Conservation (phyloP, 495 filamentous ascomycete genomes). For the Mycothermus thermophilus region DNA sequence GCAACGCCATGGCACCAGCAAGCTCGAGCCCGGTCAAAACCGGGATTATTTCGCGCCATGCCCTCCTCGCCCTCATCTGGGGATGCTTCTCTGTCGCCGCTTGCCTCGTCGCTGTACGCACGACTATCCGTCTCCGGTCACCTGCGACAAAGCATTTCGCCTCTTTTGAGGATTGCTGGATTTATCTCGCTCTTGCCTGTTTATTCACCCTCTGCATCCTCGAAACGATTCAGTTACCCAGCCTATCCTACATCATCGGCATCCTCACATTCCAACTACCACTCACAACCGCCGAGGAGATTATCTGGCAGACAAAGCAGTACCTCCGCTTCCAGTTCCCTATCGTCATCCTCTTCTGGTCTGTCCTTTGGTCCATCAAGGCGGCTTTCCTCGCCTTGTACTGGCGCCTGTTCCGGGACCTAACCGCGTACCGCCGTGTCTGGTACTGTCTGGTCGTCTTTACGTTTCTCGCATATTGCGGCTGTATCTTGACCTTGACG, state of each 20-base stretch:
- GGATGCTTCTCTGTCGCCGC: constrained; percentile 23
- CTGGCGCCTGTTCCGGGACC: constrained; percentile 27
- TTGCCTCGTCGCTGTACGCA: constrained; percentile 26
- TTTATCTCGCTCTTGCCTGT: constrained; percentile 23
- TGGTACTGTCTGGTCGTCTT: constrained; percentile 27
- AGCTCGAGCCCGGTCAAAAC: constrained; percentile 7
- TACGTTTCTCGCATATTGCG: constrained; percentile 24
- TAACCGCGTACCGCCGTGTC: constrained; percentile 24
- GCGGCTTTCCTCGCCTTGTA: constrained; percentile 35
- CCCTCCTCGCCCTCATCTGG: constrained; percentile 23
- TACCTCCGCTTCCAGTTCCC: constrained; percentile 30
- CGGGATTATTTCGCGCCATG: constrained; percentile 13
- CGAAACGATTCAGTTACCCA: constrained; percentile 32
- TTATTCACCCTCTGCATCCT: constrained; percentile 28
- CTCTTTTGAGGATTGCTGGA: constrained; percentile 29
- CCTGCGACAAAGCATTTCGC: constrained; percentile 13
- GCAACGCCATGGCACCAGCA: constrained; percentile 5
- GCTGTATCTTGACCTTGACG: constrained; percentile 25
- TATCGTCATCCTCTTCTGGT: constrained; percentile 37
- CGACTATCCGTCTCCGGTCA: constrained; percentile 24
- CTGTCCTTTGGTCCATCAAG: constrained; percentile 34
- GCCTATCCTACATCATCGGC: constrained; percentile 26
- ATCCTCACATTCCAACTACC: constrained; percentile 18
- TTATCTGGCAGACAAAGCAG: constrained; percentile 13
- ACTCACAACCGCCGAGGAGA: constrained; percentile 5